Evolutionary conservation across 768 basidiomycete genomes (phyloP), one percentile per base, ranked within the genome.

Genomic region (Tylopilus vinaceipallidus): DNA sequence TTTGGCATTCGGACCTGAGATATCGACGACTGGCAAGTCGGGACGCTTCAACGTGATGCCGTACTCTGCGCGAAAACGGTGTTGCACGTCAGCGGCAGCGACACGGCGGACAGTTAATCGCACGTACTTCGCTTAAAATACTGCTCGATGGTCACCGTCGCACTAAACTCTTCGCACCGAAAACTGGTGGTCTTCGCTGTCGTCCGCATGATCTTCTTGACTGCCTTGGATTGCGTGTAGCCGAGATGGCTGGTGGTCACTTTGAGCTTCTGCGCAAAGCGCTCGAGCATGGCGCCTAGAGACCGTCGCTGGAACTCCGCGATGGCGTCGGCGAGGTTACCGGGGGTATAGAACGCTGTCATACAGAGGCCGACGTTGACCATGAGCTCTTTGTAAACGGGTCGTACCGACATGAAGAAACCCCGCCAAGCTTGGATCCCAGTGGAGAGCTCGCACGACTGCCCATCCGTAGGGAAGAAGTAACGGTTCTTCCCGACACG

Each of bases 51-150:
- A 60, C 0, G 48, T 74, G 33, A 80, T 82, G 0, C 75, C 75
- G 56, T 89, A 81, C 56, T 84, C 87, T 89, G 53, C 4, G 3
- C 19, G n/a, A 33, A 7, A 12, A 33, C 26, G 6, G 2, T 7
- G n/a, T n/a, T n/a, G 2, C 29, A 6, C 11, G 49, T 65, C 16
- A 64, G 41, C 51, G 29, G n/a, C 43, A 16, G 24, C 26, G 32
- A 8, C 20, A 30, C 32, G 3, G 1, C 5, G 0, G 43, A 51
- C 10, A 8, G 4, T 3, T 14, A 3, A 4, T 17, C 1, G 5
- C 11, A 65, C 82, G 49, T 60, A 90, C 88, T 85, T 55, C 57
- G 70, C 32, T 67, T 58, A 63, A 89, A 90, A 58, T 81, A 91
- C 2, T 81, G 60, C 53, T 82, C 79, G 3, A 91, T 82, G 0